phyloP scores from a whole-genome alignment of 2,329 filamentous ascomycete species.

The Talaromyces pinophilus region DNA sequence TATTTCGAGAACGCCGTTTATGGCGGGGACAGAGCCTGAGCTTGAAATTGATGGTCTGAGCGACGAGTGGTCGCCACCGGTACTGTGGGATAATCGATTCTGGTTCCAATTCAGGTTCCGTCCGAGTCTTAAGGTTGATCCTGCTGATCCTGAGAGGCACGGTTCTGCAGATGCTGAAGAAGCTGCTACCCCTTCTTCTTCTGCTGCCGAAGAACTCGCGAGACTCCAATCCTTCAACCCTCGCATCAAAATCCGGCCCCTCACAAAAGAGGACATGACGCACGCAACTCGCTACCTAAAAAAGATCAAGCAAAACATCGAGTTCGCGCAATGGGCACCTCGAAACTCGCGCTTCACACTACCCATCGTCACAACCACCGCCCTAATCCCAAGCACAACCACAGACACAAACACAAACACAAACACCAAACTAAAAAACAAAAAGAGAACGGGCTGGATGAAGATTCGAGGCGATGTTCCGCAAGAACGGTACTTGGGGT shows the following conservation, averaged over 20 bases:
- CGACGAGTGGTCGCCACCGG: constrained; percentile 29
- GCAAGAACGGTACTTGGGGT: not conserved
- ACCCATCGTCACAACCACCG: constrained; percentile 33
- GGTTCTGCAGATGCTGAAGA: not conserved
- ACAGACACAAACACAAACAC: not conserved
- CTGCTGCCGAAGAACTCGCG: not conserved
- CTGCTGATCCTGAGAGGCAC: not conserved
- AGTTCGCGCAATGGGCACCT: constrained; percentile 12
- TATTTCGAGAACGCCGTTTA: constrained; percentile 42
- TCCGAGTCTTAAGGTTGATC: not conserved
- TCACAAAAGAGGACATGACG: constrained; percentile 14
- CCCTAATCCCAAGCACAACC: not conserved
- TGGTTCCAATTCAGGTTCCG: constrained; percentile 54
- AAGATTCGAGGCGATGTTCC: constrained; percentile 13
- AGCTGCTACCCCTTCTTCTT: not conserved
- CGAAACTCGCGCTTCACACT: constrained; percentile 39
- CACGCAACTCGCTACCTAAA: not conserved
- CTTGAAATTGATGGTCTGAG: constrained; percentile 27
- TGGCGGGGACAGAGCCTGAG: constrained; percentile 31
- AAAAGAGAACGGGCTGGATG: constrained; percentile 27
- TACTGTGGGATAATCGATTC: constrained; percentile 58
- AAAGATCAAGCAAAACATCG: not conserved
- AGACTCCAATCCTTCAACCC: not conserved
- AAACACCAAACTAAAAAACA: not conserved
- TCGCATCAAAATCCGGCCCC: constrained; percentile 12